Base-by-base conservation (phyloP, 1,284 basidiomycete genomes). In the Cutaneotrichosporon cutaneum region DNA sequence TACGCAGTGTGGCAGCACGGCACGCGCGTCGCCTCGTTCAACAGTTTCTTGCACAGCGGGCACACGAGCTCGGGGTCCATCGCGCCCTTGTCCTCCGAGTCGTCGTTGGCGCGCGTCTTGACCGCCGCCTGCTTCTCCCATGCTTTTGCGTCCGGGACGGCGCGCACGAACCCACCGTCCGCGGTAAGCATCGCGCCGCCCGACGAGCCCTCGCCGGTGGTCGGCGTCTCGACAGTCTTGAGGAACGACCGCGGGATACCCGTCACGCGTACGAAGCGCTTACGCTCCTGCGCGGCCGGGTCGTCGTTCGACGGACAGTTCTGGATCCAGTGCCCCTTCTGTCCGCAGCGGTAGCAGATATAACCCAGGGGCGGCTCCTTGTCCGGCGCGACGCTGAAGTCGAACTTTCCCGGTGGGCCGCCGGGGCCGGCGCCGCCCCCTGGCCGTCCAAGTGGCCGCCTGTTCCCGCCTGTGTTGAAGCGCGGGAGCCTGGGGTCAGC, bases 251-350 rank as follows among this genome's bases (percentile, higher is more conserved):
- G 87, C 10, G 96, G 96, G 65, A 96, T 96, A 81, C 96, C 96
- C 4, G 96, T 99, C 3, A 96, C 98, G 58, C 96, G 87, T 77
- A 98, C 98, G 77, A 98, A 94, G 32, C 94, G 88, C 57, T 95
- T 95, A 63, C 90, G 84, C 72, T 98, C 91, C 78, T 96, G 92
- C 68, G 88, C 96, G 36, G 94, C 92, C 39, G 91, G 89, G 77
- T 99, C 92, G 70, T 91, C 93, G 76, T 98, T 98, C 4, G 93
- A 96, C 0, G 96, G 96, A 75, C 96, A 99, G 68, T 96, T 92
- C 77, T 99, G 95, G 68, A 99, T 99, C 96, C 96, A 99, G 75
- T 99, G 96, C 32, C 94, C 94, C 86, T 97, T 96, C 80, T 96
- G 90, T 47, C 94, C 94, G 80, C 96, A 99, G 44, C 96, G 88